Percentiles rank a stretch among this genome's conserved stretches.
Conservation (phyloP, 345 rosid species). For the Citrus australasica region DNA sequence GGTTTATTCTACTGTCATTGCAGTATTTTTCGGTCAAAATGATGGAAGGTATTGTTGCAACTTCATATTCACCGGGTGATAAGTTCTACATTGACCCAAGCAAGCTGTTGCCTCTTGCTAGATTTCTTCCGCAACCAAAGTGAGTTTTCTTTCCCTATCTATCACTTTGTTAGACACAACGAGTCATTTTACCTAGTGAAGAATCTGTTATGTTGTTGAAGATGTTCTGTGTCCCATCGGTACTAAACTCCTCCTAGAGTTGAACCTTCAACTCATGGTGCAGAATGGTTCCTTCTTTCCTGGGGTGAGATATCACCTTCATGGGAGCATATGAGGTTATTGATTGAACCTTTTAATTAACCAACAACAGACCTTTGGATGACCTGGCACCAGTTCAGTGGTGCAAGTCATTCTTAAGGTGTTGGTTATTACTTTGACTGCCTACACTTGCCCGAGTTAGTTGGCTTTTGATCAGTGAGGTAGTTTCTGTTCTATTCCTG, state of each 20-base stretch:
- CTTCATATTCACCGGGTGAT: slow-evolving; percentile 67
- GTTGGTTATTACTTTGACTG: not conserved
- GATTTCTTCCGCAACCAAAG: slow-evolving; percentile 93
- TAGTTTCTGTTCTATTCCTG: not conserved
- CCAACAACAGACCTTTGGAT: not conserved
- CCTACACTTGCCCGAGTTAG: not conserved
- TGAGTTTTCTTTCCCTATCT: slow-evolving; percentile 27
- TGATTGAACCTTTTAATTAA: not conserved
- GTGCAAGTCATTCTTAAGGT: not conserved
- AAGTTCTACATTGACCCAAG: slow-evolving; percentile 81
- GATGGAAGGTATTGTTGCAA: slow-evolving; percentile 95
- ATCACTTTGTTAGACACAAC: not conserved
- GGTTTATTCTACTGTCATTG: slow-evolving; percentile 1
- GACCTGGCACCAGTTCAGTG: not conserved
- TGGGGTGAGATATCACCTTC: not conserved
- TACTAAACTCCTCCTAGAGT: not conserved
- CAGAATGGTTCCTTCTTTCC: not conserved
- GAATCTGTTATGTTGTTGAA: not conserved
- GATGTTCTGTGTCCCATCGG: not conserved
- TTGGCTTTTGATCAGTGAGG: not conserved
- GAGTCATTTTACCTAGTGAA: not conserved
- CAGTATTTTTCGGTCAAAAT: slow-evolving; percentile 80
- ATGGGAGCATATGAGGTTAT: no score
- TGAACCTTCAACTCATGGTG: not conserved
- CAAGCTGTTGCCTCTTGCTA: slow-evolving; percentile 82